Percentiles rank a stretch among this genome's conserved stretches.
These are phyloP conservation scores for Eucommia ulmoides DNA, from an alignment of 257 asterid species.

Conservation along the genomic window DNA sequence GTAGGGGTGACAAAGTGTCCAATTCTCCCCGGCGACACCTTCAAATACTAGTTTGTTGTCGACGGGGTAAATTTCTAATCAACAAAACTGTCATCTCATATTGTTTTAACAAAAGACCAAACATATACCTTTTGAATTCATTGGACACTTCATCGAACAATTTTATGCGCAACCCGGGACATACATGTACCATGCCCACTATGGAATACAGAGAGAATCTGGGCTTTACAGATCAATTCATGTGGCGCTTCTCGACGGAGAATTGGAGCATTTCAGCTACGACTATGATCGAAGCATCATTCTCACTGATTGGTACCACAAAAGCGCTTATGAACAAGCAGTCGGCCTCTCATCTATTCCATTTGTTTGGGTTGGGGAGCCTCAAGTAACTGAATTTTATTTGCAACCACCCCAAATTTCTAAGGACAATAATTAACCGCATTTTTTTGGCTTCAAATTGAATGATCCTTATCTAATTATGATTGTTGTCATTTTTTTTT, in stretches of 20 bases:
- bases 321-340: not conserved
- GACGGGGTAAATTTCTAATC: not conserved
- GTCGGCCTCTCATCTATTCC: not conserved
- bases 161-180: not conserved
- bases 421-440: too few species aligned
- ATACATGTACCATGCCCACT: not conserved
- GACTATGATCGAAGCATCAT: not conserved
- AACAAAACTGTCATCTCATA: not conserved
- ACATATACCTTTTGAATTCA: not conserved
- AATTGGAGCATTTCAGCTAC: not conserved
- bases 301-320: not conserved
- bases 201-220: not conserved
- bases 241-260: not conserved
- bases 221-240: not conserved
- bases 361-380: not conserved
- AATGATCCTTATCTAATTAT: too few species aligned
- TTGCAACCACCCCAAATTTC: too few species aligned
- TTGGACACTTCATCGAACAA: not conserved
- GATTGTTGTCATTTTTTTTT: too few species aligned
- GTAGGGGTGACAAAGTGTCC: not conserved
- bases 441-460: too few species aligned
- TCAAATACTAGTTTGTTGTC: not conserved
- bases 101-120: not conserved
- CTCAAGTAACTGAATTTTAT: not conserved
- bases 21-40: not conserved